Conservation (phyloP, 352 stramenopile species). For the Pythium periplocum region DNA sequence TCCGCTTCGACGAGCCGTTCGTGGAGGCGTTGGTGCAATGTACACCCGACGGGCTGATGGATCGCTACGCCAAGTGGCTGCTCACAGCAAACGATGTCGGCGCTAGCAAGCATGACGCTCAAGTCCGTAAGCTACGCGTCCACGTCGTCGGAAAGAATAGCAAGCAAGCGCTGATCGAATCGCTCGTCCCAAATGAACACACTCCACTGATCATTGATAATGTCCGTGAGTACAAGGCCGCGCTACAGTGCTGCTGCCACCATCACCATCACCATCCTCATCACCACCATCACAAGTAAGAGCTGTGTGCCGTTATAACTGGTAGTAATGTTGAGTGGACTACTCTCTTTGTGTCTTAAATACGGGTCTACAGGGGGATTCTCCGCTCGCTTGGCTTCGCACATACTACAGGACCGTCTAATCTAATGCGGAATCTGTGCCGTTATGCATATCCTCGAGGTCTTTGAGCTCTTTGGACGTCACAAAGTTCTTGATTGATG, state of each 20-base stretch:
- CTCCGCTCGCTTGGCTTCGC: too few relatives aligned
- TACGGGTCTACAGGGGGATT: too few relatives aligned
- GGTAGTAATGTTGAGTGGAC: too few relatives aligned
- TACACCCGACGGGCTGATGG: constrained; percentile 31
- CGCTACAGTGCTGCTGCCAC: constrained; percentile 47
- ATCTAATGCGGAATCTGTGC: too few relatives aligned
- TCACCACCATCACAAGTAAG: background rate
- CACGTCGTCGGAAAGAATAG: constrained; percentile 69
- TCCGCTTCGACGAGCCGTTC: constrained; percentile 49
- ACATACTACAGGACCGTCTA: too few relatives aligned
- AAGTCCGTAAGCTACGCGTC: constrained; percentile 53
- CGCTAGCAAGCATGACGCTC: background rate
- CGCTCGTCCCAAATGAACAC: constrained; percentile 39
- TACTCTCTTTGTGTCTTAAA: too few relatives aligned
- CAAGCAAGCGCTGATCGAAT: constrained; percentile 51
- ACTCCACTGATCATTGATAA: constrained; percentile 55
- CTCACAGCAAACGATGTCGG: constrained; percentile 11
- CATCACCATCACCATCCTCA: background rate
- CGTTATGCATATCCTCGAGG: constrained; percentile 28
- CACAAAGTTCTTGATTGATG: constrained; percentile 58
- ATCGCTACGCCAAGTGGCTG: constrained; percentile 54
- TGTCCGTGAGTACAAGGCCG: constrained; percentile 51
- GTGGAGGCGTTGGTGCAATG: constrained; percentile 33
- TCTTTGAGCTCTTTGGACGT: constrained; percentile 54
- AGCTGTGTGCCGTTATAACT: too few relatives aligned